phyloP scores from a whole-genome alignment of 192 early-diverging fungal species.

The Diversispora epigaea region DNA sequence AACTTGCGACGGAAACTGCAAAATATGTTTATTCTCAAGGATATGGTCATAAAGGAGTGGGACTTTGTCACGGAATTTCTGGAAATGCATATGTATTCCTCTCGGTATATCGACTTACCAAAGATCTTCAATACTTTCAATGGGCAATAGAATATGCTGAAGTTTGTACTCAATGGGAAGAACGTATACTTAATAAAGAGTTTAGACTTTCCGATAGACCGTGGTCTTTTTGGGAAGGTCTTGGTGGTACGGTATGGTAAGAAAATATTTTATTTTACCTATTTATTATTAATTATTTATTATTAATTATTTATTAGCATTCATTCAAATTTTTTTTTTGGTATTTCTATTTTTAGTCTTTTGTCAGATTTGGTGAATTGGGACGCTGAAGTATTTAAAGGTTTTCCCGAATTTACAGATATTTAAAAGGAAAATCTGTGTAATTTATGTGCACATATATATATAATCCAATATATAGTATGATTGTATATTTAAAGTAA shows the following conservation, averaged over 20 bases:
- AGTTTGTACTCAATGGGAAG: conserved; percentile 11
- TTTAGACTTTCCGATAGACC: conserved; percentile 15
- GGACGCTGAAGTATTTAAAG: conserved; percentile 3
- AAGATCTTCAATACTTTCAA: conserved; percentile 20
- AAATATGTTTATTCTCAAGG: conserved; percentile 1
- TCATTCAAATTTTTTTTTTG: not conserved
- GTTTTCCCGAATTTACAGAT: conserved; percentile 12
- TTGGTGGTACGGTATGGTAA: conserved; percentile 10
- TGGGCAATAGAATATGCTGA: not conserved
- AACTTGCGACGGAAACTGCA: conserved; percentile 10
- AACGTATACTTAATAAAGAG: not conserved
- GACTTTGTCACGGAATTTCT: conserved; percentile 16
- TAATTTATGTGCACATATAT: no score
- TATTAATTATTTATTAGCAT: not conserved
- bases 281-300: not conserved
- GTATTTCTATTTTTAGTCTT: not conserved
- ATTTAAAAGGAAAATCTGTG: not conserved
- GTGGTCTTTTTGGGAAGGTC: conserved; percentile 22
- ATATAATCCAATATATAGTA: no score
- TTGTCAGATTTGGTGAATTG: not conserved
- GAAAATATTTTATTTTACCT: no score
- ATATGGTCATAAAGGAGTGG: conserved; percentile 8
- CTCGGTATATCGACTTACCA: conserved; percentile 2
- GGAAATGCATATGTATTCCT: conserved; percentile 24
- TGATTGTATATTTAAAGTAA: no score